Conservation (phyloP, 1,284 basidiomycete genomes). For the Tilletia setariae region DNA sequence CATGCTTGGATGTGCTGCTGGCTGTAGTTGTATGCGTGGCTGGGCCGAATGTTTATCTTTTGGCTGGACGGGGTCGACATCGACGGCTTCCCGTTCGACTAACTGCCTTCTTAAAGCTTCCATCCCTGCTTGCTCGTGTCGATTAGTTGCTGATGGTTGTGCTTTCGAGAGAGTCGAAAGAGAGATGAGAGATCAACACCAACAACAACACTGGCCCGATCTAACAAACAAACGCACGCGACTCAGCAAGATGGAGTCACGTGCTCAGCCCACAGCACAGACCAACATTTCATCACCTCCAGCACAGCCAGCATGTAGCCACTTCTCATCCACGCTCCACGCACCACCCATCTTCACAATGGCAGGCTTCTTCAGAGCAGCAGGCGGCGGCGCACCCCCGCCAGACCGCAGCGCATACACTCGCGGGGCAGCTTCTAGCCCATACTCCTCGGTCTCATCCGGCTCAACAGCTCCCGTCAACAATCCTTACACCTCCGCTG, state of each 20-base stretch:
- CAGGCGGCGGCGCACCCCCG: slow-evolving; percentile 23
- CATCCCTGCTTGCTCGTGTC: background rate
- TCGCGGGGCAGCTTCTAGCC: slow-evolving; percentile 17
- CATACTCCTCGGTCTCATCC: background rate
- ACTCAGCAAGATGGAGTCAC: background rate
- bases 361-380: slow-evolving; percentile 35
- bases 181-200: background rate
- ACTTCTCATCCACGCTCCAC: too few relatives aligned
- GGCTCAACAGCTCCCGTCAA: background rate
- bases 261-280: background rate
- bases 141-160: background rate
- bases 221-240: background rate
- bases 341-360: slow-evolving; percentile 18
- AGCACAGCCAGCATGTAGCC: too few relatives aligned
- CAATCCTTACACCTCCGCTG: slow-evolving; percentile 13
- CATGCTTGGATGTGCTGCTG: background rate
- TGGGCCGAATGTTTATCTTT: background rate
- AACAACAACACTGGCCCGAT: slow-evolving; percentile 1
- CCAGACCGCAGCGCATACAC: slow-evolving; percentile 20
- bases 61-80: background rate
- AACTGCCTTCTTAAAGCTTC: background rate
- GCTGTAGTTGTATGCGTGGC: background rate
- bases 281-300: too few relatives aligned
- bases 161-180: background rate
- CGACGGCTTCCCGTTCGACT: background rate